Conservation (phyloP, 768 basidiomycete genomes). For the Mycena indigotica region DNA sequence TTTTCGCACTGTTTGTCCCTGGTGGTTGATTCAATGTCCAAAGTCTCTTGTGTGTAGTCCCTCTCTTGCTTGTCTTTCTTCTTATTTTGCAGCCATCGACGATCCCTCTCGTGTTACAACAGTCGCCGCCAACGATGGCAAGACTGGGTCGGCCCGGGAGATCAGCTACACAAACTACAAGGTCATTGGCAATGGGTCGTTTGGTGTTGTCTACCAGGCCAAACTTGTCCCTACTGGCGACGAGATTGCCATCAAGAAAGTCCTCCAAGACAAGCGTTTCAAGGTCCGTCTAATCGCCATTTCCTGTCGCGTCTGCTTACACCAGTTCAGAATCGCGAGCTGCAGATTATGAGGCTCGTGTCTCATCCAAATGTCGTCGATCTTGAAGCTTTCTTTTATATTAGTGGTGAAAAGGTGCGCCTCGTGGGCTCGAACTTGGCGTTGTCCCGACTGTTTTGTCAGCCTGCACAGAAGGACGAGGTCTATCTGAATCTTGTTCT, state of each 20-base stretch:
- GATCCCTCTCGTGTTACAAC: conserved; percentile 97
- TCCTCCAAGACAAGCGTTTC: conserved; percentile 99
- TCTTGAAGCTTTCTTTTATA: conserved; percentile 97
- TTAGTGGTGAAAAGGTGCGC: conserved; percentile 96
- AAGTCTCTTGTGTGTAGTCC: conserved; percentile 35
- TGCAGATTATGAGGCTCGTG: conserved; percentile 98
- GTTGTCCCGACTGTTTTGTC: conserved; percentile 12
- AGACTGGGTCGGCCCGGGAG: conserved; percentile 83
- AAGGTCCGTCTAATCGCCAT: conserved; percentile 65
- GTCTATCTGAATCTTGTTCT: conserved; percentile 99
- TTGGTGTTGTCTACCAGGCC: conserved; percentile 98
- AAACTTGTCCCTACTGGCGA: conserved; percentile 74
- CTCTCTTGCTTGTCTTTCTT: conserved; percentile 25
- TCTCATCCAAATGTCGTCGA: conserved; percentile 98
- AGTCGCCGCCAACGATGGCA: conserved; percentile 94
- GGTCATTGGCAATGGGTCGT: conserved; percentile 98
- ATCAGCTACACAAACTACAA: conserved; percentile 97
- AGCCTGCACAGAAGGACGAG: conserved; percentile 85
- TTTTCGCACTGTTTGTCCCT: conserved; percentile 10
- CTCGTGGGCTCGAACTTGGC: conserved; percentile 5
- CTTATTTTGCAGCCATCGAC: conserved; percentile 66
- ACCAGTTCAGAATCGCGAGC: conserved; percentile 84
- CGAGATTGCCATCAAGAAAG: conserved; percentile 99
- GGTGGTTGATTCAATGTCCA: conserved; percentile 17
- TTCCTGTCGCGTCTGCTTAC: conserved; percentile 20